phyloP scores from a whole-genome alignment of 371 early-diverging fungal species.

The Rhizopus arrhizus region DNA sequence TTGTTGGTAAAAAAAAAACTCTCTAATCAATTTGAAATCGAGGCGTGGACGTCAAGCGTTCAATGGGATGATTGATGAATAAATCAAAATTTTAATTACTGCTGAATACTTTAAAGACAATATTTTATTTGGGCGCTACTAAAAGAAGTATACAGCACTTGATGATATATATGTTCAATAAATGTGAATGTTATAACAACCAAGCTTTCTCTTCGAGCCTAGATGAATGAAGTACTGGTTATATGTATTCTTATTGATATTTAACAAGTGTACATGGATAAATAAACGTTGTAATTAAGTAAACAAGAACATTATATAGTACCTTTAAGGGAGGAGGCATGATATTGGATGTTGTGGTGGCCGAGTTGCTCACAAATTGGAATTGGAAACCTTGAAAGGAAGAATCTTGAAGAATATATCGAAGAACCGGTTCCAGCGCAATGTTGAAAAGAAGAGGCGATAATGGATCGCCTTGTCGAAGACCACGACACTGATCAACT shows the following conservation, averaged over 20 bases:
- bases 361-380: too few relatives aligned
- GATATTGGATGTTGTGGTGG: too few relatives aligned
- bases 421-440: too few relatives aligned
- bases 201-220: neutral
- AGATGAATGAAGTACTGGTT: constrained; percentile 2
- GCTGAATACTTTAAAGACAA: neutral
- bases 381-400: too few relatives aligned
- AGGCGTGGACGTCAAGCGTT: constrained; percentile 5
- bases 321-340: too few relatives aligned
- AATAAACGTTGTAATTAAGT: constrained; percentile 2
- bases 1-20: neutral
- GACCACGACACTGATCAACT: too few relatives aligned
- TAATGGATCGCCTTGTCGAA: too few relatives aligned
- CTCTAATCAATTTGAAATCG: constrained; percentile 3
- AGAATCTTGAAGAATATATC: too few relatives aligned
- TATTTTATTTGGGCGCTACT: constrained; percentile 1
- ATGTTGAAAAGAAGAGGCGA: too few relatives aligned
- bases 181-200: constrained; percentile 1
- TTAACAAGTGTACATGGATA: neutral
- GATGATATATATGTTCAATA: neutral
- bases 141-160: constrained; percentile 2
- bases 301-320: neutral
- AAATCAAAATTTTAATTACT: neutral
- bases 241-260: neutral
- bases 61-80: constrained; percentile 5